Evolutionary conservation across 148 eudicot species (phyloP).

Genomic region (Rhododendron ferrugineum): DNA sequence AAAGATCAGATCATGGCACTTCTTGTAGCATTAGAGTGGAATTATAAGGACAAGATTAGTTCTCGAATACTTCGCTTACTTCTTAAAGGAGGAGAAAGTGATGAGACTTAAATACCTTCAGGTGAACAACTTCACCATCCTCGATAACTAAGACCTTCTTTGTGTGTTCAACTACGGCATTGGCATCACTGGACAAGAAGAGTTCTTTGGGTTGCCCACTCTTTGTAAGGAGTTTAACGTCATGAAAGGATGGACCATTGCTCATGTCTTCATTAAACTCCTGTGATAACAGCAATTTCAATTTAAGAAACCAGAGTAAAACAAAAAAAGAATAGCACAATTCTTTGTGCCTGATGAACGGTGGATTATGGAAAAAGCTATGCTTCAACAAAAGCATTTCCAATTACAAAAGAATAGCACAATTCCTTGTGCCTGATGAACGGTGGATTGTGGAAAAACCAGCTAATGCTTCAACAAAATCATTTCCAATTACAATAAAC

Average conservation of each 20-base stretch:
- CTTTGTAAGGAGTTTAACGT: slow-evolving; percentile 53
- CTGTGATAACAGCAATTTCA: slow-evolving; percentile 31
- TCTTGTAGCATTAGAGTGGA: background rate
- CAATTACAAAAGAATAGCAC: background rate
- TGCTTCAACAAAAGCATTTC: background rate
- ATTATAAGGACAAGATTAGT: background rate
- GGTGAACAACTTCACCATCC: slow-evolving; percentile 91
- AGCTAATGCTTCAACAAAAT: background rate
- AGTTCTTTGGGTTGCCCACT: slow-evolving; percentile 82
- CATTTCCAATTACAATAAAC: background rate
- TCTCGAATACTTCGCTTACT: background rate
- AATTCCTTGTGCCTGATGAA: background rate
- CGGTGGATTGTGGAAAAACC: background rate
- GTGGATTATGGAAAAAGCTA: background rate
- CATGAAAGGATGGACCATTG: slow-evolving; percentile 54
- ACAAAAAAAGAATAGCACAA: background rate
- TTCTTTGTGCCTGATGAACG: background rate
- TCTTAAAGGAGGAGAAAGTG: background rate
- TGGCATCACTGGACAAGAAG: slow-evolving; percentile 88
- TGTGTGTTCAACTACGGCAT: slow-evolving; percentile 90
- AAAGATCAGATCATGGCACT: background rate
- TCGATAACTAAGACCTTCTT: slow-evolving; percentile 89
- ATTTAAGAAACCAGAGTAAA: background rate
- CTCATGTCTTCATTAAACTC: slow-evolving; percentile 47
- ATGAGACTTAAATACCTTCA: slow-evolving; percentile 53